A percentile compares a stretch with the other conserved stretches of the same genome.
Conservation (phyloP, 139 green algal genomes). For the Astrephomene gubernaculifera region DNA sequence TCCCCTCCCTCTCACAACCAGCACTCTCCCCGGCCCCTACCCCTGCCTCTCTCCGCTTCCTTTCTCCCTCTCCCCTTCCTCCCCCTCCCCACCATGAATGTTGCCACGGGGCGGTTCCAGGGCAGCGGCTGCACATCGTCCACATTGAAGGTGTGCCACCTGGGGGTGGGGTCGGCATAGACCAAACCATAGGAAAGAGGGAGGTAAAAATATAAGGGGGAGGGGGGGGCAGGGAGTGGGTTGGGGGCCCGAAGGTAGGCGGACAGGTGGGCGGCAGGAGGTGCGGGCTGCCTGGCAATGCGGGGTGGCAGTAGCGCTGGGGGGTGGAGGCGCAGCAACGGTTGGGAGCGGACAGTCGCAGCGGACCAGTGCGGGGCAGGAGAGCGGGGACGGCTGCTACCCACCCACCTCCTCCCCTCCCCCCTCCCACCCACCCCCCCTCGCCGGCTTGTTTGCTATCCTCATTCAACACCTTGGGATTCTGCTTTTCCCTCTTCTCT, state of each 20-base stretch:
- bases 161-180: too few relatives aligned
- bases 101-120: slow-evolving; percentile 60
- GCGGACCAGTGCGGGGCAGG: too few relatives aligned
- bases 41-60: background rate
- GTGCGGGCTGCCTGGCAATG: background rate
- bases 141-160: slow-evolving; percentile 46
- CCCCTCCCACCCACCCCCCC: too few relatives aligned
- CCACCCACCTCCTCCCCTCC: background rate
- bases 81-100: slow-evolving; percentile 49
- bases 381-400: too few relatives aligned
- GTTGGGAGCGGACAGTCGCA: too few relatives aligned
- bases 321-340: too few relatives aligned
- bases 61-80: background rate
- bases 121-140: slow-evolving; percentile 56
- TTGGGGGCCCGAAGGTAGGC: background rate
- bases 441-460: background rate
- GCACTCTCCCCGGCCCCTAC: background rate
- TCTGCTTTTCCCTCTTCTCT: background rate
- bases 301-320: background rate
- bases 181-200: background rate
- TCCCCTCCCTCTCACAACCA: background rate
- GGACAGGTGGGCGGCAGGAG: background rate
- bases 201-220: background rate
- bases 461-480: background rate
- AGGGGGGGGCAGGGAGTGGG: background rate